phyloP scores from a whole-genome alignment of 2,329 filamentous ascomycete species.

The Colletotrichum sp. region DNA sequence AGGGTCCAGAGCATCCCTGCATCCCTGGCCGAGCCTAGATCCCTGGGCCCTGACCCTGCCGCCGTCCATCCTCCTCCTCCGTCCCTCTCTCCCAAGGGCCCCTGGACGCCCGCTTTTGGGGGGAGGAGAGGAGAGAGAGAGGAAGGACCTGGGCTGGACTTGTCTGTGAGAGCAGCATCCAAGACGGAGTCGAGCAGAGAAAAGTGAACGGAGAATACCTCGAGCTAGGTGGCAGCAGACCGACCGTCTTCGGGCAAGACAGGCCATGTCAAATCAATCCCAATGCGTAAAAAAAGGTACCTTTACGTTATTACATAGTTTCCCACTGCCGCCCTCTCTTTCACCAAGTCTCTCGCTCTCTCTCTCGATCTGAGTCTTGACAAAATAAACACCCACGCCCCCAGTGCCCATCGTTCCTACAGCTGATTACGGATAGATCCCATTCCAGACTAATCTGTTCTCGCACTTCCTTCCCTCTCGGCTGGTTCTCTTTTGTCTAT shows the following conservation, averaged over 20 bases:
- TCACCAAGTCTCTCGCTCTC: background rate
- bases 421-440: background rate
- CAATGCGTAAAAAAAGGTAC: background rate
- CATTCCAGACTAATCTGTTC: background rate
- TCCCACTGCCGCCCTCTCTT: background rate
- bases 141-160: background rate
- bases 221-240: background rate
- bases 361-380: background rate
- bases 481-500: background rate
- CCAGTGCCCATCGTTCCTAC: background rate
- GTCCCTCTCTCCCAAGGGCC: background rate
- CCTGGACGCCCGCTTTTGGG: background rate
- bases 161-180: background rate
- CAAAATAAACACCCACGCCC: background rate
- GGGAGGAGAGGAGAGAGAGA: background rate
- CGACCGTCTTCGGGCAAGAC: background rate
- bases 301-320: background rate
- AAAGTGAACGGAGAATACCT: background rate
- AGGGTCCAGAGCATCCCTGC: constrained; percentile 19
- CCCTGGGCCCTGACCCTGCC: background rate
- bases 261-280: background rate
- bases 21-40: constrained; percentile 8
- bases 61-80: background rate
- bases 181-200: background rate
- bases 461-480: background rate